Evolutionary conservation across 1,284 basidiomycete genomes (phyloP), one percentile per base, ranked within the genome.

Genomic region (Trametes sp.): DNA sequence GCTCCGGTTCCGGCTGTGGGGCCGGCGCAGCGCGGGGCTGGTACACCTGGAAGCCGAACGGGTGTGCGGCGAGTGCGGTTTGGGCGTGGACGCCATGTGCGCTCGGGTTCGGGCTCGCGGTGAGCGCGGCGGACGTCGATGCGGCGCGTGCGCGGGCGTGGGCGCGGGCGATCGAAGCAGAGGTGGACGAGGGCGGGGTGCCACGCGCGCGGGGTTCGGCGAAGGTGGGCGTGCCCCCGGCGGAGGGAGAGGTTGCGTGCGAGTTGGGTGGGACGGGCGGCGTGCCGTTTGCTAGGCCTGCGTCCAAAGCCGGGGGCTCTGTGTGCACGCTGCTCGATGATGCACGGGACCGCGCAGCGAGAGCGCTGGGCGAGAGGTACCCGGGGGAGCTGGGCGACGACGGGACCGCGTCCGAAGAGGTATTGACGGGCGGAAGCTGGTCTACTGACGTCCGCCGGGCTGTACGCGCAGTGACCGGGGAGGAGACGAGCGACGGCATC

Each of bases 181-280:
- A 16, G 46, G 50, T 8, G 57, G 28, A 23, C 52, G 55, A 16
- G 29, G 28, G 26, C 16, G 59, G 38, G 36, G 35, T 33, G 61
- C 75, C 75, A 35, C 76, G 73, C 57, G 75, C 69, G 79, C 72
- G 31, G 77, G 79, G 28, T 80, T 23, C 79, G 14, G 80, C 24
- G 42, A 44, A 52, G 28, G 48, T 57, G 5, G 57, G 44, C 8
- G 31, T 50, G 41, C 36, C 46, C 13, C 24, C 42, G 13, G 41
- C 23, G 28, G 55, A 44, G 19, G 60, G 66, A 14, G 59, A 59
- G 14, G 54, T 50, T 1, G 61, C 50, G 61, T 62, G 63, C 38
- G 63, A 63, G 49, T 62, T 64, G 23, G 61, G 59, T 4, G 66
- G 67, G 33, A 52, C 63, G 79, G 33, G 78, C 72, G 54, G 80